Conservation (phyloP, 108 stramenopile genomes). For the Thalassiosira profunda region DNA sequence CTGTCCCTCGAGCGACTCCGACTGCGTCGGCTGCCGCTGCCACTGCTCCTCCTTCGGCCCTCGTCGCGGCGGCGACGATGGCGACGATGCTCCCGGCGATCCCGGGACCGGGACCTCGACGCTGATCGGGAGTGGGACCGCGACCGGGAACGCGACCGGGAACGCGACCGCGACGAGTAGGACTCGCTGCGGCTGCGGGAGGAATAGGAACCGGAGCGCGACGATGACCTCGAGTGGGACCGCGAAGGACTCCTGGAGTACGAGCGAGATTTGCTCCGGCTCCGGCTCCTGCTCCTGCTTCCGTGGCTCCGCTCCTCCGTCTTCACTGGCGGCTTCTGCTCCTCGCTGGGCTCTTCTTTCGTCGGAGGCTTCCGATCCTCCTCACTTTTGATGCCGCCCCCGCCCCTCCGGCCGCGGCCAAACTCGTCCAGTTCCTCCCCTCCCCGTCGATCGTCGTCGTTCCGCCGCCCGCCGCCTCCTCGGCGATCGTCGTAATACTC, state of each 20-base stretch:
- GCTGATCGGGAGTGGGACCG: neutral
- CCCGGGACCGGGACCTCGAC: slow-evolving; percentile 1
- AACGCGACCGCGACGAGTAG: neutral
- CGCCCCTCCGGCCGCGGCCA: slow-evolving; percentile 26
- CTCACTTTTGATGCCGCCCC: no score
- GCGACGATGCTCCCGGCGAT: slow-evolving; percentile 3
- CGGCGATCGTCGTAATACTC: neutral
- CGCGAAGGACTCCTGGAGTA: neutral
- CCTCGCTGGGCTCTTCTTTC: no score
- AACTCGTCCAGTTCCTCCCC: slow-evolving; percentile 32
- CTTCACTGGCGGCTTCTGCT: no score
- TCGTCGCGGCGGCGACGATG: slow-evolving; percentile 4
- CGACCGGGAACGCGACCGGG: neutral
- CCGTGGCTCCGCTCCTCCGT: neutral
- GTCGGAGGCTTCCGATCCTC: no score
- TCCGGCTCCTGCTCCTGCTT: neutral
- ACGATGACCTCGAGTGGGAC: neutral
- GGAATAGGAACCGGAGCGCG: neutral
- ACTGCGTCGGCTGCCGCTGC: neutral
- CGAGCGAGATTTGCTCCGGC: neutral
- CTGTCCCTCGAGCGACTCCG: no score
- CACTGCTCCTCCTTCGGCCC: slow-evolving; percentile 6
- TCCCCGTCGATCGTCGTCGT: neutral
- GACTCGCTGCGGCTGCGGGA: slow-evolving; percentile 1
- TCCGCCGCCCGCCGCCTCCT: neutral